Evolutionary conservation across 2,329 filamentous ascomycete species (phyloP).

Genomic region (Chaetothyriales sp.): DNA sequence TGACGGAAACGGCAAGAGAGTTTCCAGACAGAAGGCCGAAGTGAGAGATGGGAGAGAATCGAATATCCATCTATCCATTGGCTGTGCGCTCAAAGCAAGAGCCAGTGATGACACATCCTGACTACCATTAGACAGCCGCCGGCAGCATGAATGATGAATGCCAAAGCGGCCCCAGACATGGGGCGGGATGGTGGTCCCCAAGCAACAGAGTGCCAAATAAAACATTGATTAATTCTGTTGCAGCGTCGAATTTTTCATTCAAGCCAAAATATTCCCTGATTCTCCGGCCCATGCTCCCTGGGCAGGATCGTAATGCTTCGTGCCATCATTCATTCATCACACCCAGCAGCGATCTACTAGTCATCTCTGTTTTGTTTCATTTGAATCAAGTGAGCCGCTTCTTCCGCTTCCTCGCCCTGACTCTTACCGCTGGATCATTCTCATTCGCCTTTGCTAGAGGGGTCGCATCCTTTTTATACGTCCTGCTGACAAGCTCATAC

Average conservation of each 20-base stretch:
- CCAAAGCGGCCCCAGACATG: neutral
- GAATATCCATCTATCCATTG: neutral
- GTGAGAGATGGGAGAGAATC: neutral
- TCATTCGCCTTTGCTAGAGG: neutral
- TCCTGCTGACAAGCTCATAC: constrained; percentile 7
- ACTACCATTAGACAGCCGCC: neutral
- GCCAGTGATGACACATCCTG: neutral
- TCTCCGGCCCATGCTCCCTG: too few species aligned
- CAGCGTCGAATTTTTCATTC: neutral
- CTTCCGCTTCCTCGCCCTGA: constrained; percentile 1
- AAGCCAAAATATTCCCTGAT: neutral
- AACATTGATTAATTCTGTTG: neutral
- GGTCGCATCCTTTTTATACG: constrained; percentile 1
- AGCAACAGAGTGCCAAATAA: neutral
- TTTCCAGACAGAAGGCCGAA: neutral
- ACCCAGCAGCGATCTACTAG: neutral
- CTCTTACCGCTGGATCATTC: neutral
- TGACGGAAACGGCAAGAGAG: neutral
- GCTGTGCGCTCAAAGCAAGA: neutral
- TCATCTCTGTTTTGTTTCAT: neutral
- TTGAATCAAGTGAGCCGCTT: constrained; percentile 1
- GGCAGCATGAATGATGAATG: neutral
- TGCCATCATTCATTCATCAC: constrained; percentile 1
- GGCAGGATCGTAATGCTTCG: neutral
- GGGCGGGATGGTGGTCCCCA: too few species aligned